Conservation (phyloP, 2,329 filamentous ascomycete species). For the Diplodia seriata region DNA sequence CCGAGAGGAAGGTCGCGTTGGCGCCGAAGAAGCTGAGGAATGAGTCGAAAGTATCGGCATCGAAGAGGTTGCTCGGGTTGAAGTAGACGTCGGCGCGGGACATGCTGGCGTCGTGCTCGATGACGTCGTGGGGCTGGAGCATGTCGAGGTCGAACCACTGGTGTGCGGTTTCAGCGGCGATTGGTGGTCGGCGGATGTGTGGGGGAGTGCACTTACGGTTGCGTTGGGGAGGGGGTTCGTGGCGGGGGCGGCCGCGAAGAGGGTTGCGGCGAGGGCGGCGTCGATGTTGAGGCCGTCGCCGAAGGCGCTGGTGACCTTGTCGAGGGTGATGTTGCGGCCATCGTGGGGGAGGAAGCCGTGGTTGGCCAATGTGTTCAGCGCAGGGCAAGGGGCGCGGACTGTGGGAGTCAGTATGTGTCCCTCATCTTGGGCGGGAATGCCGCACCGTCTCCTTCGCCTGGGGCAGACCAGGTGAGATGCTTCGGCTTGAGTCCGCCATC, state of each 20-base stretch:
- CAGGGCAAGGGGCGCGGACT: conserved; percentile 43
- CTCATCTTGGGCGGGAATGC: too few relatives aligned
- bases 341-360: conserved; percentile 43
- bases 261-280: neutral
- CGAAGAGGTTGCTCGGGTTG: neutral
- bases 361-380: conserved; percentile 45
- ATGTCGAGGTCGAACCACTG: conserved; percentile 42
- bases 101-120: conserved; percentile 48
- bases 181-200: neutral
- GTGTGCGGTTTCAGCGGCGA: too few relatives aligned
- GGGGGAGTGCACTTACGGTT: neutral
- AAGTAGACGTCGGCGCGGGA: conserved; percentile 33
- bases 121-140: conserved; percentile 42
- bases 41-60: neutral
- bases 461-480: neutral
- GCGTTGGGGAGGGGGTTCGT: neutral
- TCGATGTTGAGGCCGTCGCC: neutral
- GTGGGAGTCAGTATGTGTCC: too few relatives aligned
- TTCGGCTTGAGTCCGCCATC: neutral
- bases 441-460: neutral
- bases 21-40: neutral
- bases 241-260: neutral
- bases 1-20: neutral
- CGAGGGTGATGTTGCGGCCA: conserved; percentile 44
- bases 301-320: conserved; percentile 36